Base-by-base conservation (phyloP, 2,329 filamentous ascomycete genomes). In the Colletotrichum sublineola region DNA sequence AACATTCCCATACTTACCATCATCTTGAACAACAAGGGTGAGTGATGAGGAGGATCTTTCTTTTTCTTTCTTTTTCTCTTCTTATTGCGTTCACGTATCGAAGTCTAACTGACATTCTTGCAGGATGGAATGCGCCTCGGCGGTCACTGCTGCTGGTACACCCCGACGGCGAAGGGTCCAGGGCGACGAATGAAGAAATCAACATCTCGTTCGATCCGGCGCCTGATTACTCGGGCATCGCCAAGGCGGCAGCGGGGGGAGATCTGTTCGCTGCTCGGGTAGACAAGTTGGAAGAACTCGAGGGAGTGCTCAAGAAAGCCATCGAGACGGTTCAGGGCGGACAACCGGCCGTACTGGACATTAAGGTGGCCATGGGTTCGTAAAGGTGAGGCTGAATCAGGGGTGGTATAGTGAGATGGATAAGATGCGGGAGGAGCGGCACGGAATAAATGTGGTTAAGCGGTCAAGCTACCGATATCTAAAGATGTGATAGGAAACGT, bases 21-120 rank as follows among this genome's bases (percentile, higher is more conserved):
- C 69, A 84, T 89, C 6, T 78, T 90, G 40, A 90, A 89, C 75
- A 90, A 90, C 78, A 86, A 87, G 75, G 87, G 88, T 82, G 38
- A 77, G 80, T 76, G 46, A 3, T 12, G 40, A 42, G 40, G n/a
- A 76, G 74, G 33, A 20, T 71, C 68, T 5, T 9, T 24, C 24
- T 24, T 24, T 24, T 24, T 24, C 24, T 24, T 24, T 24, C 24
- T 24, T 24, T 24, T 24, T 24, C 24, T 24, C 24, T 24, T 24
- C 24, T 24, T 24, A 24, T 24, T 24, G 24, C 24, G 24, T 24
- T 24, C 24, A 24, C 24, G 24, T 29, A 11, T 40, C 15, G 15
- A 53, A 14, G 33, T 20, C 11, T 9, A 31, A 15, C 71, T 73
- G 46, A 73, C 53, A 60, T 4, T 31, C 8, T 12, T 36, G 40